Evolutionary conservation across 2,329 filamentous ascomycete genomes (phyloP), one percentile per base, ranked within the genome.

Genomic region (Knufia fluminis): DNA sequence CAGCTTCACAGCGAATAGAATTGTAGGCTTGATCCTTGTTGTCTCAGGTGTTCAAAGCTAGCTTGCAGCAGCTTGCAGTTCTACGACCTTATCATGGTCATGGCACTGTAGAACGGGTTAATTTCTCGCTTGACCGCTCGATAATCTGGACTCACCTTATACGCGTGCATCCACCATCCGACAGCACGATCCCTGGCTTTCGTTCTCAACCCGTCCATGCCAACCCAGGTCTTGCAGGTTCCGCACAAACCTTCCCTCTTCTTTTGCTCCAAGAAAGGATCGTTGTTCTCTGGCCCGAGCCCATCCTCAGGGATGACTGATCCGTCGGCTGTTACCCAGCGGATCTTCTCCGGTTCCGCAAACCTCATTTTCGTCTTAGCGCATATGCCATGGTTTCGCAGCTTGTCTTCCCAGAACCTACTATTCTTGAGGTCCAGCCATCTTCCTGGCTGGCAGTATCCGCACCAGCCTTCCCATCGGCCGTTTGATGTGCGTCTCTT

Each of bases 341-440:
- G 22, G 31, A 49, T 49, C 20, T 42, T 9, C 23, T 42, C 24
- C 19, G 46, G 46, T 14, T 49, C 46, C 8, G 4, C 19, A 24
- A 49, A 49, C 20, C 28, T 28, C 26, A 26, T 23, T 24, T 43
- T 42, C 2, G 46, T 49, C 38, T 43, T 49, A 19, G 46, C 46
- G 26, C 46, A 49, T 7, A 49, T 49, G 19, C 46, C 46, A 24
- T 49, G 46, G 39, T 49, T 49, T 49, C 46, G 38, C 9, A 42
- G 26, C n/a, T 49, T 49, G 38, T 49, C 46, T n/a, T 49, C 46
- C 46, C 46, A 49, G 39, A 28, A 49, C n/a, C 46, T 32, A 23
- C 46, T 49, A 22, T 42, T 49, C 39, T 49, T 49, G 24, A 49
- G 26, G 22, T 43, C 39, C 9, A 49, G 28, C 46, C 46, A 49